Conservation (phyloP, 352 stramenopile species). For the Phytophthora cactorum region DNA sequence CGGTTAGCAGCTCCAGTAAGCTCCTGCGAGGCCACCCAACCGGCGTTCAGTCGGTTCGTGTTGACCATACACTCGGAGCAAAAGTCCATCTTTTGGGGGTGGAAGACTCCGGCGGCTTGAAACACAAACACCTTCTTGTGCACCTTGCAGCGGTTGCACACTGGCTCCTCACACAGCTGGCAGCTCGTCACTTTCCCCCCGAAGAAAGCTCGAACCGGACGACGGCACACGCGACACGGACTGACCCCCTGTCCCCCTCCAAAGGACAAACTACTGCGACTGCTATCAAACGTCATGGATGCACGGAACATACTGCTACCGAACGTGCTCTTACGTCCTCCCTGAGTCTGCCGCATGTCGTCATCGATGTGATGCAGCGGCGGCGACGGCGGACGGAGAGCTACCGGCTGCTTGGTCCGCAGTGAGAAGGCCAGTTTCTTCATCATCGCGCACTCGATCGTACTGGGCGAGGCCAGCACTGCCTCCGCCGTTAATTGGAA, state of each 20-base stretch:
- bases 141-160: constrained; percentile 52
- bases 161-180: constrained; percentile 41
- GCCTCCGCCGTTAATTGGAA: constrained; percentile 56
- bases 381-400: constrained; percentile 26
- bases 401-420: constrained; percentile 38
- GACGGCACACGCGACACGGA: constrained; percentile 35
- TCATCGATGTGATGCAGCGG: constrained; percentile 30
- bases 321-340: constrained; percentile 29
- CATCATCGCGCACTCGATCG: constrained; percentile 65
- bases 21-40: constrained; percentile 62
- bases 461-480: constrained; percentile 45
- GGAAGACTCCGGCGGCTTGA: constrained; percentile 42
- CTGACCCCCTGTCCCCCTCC: constrained; percentile 3
- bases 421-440: constrained; percentile 75
- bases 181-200: constrained; percentile 36
- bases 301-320: constrained; percentile 28
- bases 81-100: constrained; percentile 76
- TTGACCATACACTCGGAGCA: constrained; percentile 55
- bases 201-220: constrained; percentile 31
- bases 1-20: constrained; percentile 33
- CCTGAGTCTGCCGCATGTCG: constrained; percentile 24
- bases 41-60: constrained; percentile 54
- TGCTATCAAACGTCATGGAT: constrained; percentile 32
- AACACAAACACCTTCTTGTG: constrained; percentile 58
- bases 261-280: constrained; percentile 27